phyloP scores from a whole-genome alignment of 2,329 filamentous ascomycete genomes.

The Mollisiaceae sp. region DNA sequence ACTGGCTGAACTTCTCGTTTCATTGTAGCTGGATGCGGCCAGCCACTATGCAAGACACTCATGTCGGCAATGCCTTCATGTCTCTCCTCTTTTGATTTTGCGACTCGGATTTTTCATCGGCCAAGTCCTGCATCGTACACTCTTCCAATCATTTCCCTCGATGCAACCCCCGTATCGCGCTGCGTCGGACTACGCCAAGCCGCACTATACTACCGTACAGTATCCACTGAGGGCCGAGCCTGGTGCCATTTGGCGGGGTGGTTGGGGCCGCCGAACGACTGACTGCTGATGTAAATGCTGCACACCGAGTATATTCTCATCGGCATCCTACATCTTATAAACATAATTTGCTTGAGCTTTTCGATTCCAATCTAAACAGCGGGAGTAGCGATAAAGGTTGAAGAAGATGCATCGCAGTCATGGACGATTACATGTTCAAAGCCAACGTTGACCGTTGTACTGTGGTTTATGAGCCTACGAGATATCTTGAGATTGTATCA shows the following conservation, averaged over 20 bases:
- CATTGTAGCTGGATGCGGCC: background rate
- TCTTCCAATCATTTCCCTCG: background rate
- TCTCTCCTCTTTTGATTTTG: slow-evolving; percentile 1
- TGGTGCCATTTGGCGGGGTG: background rate
- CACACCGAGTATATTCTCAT: slow-evolving; percentile 6
- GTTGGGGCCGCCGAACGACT: background rate
- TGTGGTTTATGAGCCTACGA: slow-evolving; percentile 37
- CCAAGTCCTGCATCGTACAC: background rate
- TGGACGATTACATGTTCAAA: slow-evolving; percentile 45
- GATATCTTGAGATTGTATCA: slow-evolving; percentile 41
- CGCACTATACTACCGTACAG: background rate
- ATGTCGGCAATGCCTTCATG: slow-evolving; percentile 8
- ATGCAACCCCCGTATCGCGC: background rate
- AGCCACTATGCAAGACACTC: background rate
- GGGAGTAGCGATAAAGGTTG: background rate
- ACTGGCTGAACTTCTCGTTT: background rate
- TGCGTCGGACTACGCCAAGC: background rate
- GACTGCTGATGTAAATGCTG: background rate
- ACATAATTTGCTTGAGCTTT: background rate
- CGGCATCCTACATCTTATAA: background rate
- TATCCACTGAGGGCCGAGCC: background rate
- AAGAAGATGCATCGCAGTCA: slow-evolving; percentile 23
- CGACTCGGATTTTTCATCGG: slow-evolving; percentile 4
- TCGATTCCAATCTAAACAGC: background rate
- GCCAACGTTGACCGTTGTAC: slow-evolving; percentile 38